phyloP scores from a whole-genome alignment of 2,329 filamentous ascomycete species.

The Beauveria scarabaeidicola region DNA sequence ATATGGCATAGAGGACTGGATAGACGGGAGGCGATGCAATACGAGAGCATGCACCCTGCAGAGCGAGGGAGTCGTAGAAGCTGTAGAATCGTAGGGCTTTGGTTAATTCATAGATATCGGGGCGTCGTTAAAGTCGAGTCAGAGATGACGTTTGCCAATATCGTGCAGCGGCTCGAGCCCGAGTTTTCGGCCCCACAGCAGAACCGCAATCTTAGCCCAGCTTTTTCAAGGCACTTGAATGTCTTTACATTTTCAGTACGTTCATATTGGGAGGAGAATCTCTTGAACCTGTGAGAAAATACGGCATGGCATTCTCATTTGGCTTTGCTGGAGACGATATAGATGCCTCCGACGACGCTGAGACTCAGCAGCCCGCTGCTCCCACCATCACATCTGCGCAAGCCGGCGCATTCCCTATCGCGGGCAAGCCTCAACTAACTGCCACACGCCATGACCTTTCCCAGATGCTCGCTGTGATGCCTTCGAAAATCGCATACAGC shows the following conservation, averaged over 20 bases:
- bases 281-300: background rate
- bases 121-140: background rate
- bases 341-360: slow-evolving; percentile 37
- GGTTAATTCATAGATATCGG: too few species aligned
- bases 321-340: slow-evolving; percentile 57
- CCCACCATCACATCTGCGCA: slow-evolving; percentile 11
- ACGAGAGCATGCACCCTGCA: background rate
- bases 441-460: slow-evolving; percentile 43
- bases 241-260: background rate
- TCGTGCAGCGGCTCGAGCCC: background rate
- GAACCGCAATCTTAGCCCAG: background rate
- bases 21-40: background rate
- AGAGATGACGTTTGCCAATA: background rate
- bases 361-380: slow-evolving; percentile 14
- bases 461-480: slow-evolving; percentile 49
- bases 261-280: background rate
- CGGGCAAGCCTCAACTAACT: slow-evolving; percentile 51
- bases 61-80: background rate
- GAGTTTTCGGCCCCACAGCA: slow-evolving; percentile 10
- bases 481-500: slow-evolving; percentile 66
- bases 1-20: background rate
- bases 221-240: background rate
- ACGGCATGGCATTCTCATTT: slow-evolving; percentile 49
- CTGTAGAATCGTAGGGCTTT: background rate
- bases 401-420: slow-evolving; percentile 50